Evolutionary conservation across 768 basidiomycete genomes (phyloP).

Genomic region (Auricularia cornea): DNA sequence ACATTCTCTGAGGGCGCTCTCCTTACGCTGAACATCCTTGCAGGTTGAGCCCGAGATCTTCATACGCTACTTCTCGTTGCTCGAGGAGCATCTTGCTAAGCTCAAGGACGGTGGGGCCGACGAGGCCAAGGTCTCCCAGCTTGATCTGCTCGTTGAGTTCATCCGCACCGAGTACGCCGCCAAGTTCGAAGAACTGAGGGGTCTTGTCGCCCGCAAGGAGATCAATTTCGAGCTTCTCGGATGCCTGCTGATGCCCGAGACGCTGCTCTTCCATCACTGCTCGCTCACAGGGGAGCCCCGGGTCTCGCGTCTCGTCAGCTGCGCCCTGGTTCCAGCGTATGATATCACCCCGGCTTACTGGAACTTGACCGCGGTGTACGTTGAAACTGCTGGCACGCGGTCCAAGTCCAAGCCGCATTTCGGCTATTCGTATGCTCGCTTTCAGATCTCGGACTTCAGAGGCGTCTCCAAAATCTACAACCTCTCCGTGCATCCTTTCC

Average conservation of each 20-base stretch:
- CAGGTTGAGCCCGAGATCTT: constrained; percentile 52
- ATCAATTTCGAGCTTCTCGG: constrained; percentile 51
- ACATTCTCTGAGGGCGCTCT: not conserved
- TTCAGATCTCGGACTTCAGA: not conserved
- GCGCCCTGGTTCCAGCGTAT: not conserved
- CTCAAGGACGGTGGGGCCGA: constrained; percentile 33
- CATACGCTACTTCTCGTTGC: constrained; percentile 42
- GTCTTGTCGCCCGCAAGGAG: constrained; percentile 44
- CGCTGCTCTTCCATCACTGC: constrained; percentile 42
- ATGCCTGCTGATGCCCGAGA: constrained; percentile 47
- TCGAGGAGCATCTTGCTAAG: constrained; percentile 34
- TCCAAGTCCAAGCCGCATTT: not conserved
- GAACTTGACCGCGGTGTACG: not conserved
- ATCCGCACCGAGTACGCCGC: constrained; percentile 41
- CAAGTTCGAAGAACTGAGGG: constrained; percentile 38
- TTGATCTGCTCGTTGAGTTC: constrained; percentile 42
- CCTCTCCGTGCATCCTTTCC: not conserved
- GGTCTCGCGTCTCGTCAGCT: constrained; percentile 14
- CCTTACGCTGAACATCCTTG: not conserved
- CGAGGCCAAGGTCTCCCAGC: constrained; percentile 33
- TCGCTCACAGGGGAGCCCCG: constrained; percentile 45
- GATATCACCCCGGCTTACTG: not conserved
- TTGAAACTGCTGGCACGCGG: not conserved
- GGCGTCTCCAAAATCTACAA: not conserved
- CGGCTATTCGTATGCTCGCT: not conserved